A percentile compares a stretch with the other conserved stretches of the same genome.
phyloP scores from a whole-genome alignment of 2,329 filamentous ascomycete genomes.

The Fusarium sp. region DNA sequence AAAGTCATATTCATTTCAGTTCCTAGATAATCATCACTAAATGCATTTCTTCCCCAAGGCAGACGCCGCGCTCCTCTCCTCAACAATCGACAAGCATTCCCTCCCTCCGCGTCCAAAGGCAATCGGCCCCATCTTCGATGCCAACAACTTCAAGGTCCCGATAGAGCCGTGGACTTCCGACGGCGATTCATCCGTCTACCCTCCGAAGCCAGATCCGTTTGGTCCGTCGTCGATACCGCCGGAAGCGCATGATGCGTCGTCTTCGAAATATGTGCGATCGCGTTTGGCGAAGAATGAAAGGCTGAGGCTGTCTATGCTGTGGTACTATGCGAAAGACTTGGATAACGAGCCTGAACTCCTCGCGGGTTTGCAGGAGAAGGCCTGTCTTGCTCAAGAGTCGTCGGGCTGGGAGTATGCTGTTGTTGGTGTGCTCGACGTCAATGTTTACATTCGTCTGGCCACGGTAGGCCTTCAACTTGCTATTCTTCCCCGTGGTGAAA shows the following conservation, averaged over 20 bases:
- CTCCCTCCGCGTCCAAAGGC: conserved; percentile 21
- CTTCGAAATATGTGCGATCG: conserved; percentile 36
- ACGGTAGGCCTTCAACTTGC: conserved; percentile 53
- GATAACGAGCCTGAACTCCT: conserved; percentile 53
- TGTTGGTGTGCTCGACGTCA: conserved; percentile 54
- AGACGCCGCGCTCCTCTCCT: conserved; percentile 39
- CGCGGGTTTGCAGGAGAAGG: conserved; percentile 53
- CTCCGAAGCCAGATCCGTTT: conserved; percentile 9
- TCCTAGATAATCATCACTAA: background rate
- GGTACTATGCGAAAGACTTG: conserved; percentile 55
- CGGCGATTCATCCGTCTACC: background rate
- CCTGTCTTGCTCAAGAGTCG: conserved; percentile 51
- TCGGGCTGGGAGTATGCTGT: conserved; percentile 58
- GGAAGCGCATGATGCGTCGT: background rate
- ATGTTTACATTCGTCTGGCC: conserved; percentile 54
- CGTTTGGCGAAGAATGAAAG: conserved; percentile 43
- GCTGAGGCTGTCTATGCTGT: conserved; percentile 49
- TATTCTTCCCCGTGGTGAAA: conserved; percentile 56
- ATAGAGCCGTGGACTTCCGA: conserved; percentile 25
- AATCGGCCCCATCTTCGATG: conserved; percentile 36
- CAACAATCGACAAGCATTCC: conserved; percentile 16
- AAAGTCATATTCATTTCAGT: fast-evolving
- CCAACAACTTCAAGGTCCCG: conserved; percentile 14
- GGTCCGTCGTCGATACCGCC: conserved; percentile 20
- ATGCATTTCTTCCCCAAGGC: conserved; percentile 42